Evolutionary conservation across 352 stramenopile species (phyloP), one percentile per base, ranked within the genome.

Genomic region (Phytopythium aichiense): DNA sequence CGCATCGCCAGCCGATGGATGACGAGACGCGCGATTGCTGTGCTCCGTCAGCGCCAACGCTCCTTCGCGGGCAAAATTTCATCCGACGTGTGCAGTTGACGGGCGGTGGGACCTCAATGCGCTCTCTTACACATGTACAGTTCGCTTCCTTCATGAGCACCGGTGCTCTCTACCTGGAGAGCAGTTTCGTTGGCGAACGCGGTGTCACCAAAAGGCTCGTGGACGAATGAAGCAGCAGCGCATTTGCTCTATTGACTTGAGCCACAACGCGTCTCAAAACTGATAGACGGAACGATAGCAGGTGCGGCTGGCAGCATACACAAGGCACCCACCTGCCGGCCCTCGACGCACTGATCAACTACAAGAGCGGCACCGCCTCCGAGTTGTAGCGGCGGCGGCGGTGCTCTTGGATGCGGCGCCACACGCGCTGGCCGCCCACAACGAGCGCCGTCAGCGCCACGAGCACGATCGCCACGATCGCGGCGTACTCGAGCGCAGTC

Each of bases 331-430:
- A 11, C 9, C 9, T 37, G 33, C 33, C 33, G 33, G 33, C 9
- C 9, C 33, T 37, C 9, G 33, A 37, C 5, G 33, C 5, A 13
- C 18, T 7, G 16, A 7, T 23, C 6, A 5, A 7, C 25, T 56
- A 56, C 22, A 56, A 18, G 7, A 56, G 50, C 50, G 50, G 50
- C 23, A 37, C 31, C 16, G 25, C 30, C 50, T 56, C 50, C 25
- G 25, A 40, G 25, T 56, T 40, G 25, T 56, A 40, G 50, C 30
- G 25, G 50, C 50, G 50, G 25, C 48, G 48, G 50, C 50, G 46
- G 46, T 31, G 16, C 46, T 53, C 9, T 28, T 56, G 25, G 25
- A 56, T 40, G 30, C 23, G 50, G 25, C 50, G 50, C 50, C 50
- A 56, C 23, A 56, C 25, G 30, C 50, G 50, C 15, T 56, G 50